Base-by-base conservation (phyloP, 2,329 filamentous ascomycete species). In the Bipolaris bicolor region DNA sequence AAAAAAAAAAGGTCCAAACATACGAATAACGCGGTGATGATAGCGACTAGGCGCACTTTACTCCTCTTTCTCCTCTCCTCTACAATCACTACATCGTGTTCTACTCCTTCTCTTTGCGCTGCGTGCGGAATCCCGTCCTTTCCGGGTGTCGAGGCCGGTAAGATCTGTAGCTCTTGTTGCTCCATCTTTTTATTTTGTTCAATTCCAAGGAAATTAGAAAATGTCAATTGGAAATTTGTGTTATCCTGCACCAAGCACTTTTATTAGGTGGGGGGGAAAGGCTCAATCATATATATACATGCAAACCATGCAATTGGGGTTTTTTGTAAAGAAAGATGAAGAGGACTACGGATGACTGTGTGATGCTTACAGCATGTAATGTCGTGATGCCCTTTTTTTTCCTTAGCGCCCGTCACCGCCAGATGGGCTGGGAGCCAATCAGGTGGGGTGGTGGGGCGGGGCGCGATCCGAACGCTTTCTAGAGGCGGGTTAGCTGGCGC, bases 21-120 rank as follows among this genome's bases (percentile, higher is more conserved):
- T 69, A 75, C 72, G 54, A 74, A 75, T 22, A 76, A 64, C 13
- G 73, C 73, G 7, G 63, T 62, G 2, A 75, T 26, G 52, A 76
- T 75, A 20, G 70, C 68, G 37, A 58, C 51, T 48, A 75, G 55
- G 10, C 67, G 66, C 18, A 69, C 58, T 37, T 60, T 72, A 36
- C 70, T 69, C 31, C 72, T 67, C 24, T 54, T 55, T 22, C 46
- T 65, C 3, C 22, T 62, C 49, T 65, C 59, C 16, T 41, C 55
- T 16, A 33, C 59, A 41, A 57, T 26, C 9, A 50, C 49, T n/a
- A 55, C 2, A 2, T 53, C 56, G 16, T 2, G 41, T 29, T 37
- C 47, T 40, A 44, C 31, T 34, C 26, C 50, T 6, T 37, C 20
- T 39, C 15, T 26, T 15, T 49, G 34, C 5, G n/a, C 46, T 6